phyloP scores from a whole-genome alignment of 2,329 filamentous ascomycete species.

The Aspergillus oerlinghausenensis region DNA sequence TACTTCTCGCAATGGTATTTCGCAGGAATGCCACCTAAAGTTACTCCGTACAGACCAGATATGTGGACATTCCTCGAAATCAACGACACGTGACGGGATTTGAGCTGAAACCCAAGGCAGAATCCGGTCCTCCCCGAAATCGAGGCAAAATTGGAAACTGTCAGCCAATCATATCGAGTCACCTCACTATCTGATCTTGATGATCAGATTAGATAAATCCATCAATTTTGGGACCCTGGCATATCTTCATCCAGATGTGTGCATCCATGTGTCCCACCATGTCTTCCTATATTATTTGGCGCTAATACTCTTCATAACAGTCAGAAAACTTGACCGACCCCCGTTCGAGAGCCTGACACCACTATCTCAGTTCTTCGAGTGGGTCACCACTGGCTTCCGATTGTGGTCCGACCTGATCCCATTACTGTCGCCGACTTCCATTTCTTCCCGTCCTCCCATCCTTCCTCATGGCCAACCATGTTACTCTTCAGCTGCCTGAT shows the following conservation, averaged over 20 bases:
- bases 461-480: conserved; percentile 11
- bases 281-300: background rate
- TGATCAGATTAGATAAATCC: background rate
- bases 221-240: background rate
- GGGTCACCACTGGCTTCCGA: background rate
- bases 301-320: background rate
- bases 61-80: too few species aligned
- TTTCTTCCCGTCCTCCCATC: background rate
- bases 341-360: background rate
- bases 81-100: too few species aligned
- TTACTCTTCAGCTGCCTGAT: conserved; percentile 13
- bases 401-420: background rate
- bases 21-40: background rate
- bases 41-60: too few species aligned
- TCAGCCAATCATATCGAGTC: background rate
- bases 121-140: background rate
- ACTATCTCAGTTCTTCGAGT: background rate
- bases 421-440: background rate
- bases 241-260: background rate
- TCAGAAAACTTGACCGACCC: background rate
- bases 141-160: background rate
- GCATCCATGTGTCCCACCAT: background rate
- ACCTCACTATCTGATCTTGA: background rate
- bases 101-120: background rate
- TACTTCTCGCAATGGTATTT: background rate